Base-by-base conservation (phyloP, 2,329 filamentous ascomycete species). In the Pseudocercospora fijiensis region DNA sequence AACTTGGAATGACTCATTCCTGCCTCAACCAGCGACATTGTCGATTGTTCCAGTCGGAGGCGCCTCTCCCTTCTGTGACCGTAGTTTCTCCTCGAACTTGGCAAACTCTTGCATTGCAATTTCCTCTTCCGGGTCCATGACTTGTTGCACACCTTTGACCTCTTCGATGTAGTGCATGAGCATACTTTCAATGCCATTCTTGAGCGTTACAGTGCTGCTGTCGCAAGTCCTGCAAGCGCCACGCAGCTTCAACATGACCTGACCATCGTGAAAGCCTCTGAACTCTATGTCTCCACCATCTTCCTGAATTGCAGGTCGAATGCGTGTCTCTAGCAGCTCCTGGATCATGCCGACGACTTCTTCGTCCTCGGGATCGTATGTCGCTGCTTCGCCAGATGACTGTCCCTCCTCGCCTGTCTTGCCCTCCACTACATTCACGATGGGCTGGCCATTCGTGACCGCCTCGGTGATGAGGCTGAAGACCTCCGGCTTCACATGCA, bases 281-380 rank as follows among this genome's bases (percentile, higher is more conserved):
- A 94, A 96, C 77, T 99, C 95, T 73, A 99, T 98, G 76, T 99
- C 95, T 52, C 95, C 95, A 55, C 95, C 95, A 71, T 99, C 95
- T 76, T 98, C 95, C 77, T 98, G 95, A 67, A 99, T 99, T 0
- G 94, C 91, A 0, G 95, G 95, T 49, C 95, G 85, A 74, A 99
- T 96, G 66, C 95, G 85, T 26, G 95, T 99, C 79, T 99, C 95
- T 37, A 99, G 83, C 30, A 99, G 82, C 80, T 99, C 95, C 81
- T 98, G 96, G 80, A 99, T 98, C 95, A 98, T 98, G 64, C 92
- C 90, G 8, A 99, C 90, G 10, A 97, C 91, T 79, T 99, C 95
- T 69, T 88, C 89, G 76, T 99, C 95, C 67, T 96, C 89, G 75
- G 96, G 92, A 71, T 94, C 88, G 77, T 94, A 96, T 22, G 86